Evolutionary conservation across 306 rosid genomes (phyloP), one percentile per base, ranked within the genome.

Genomic region (Datisca glomerata): DNA sequence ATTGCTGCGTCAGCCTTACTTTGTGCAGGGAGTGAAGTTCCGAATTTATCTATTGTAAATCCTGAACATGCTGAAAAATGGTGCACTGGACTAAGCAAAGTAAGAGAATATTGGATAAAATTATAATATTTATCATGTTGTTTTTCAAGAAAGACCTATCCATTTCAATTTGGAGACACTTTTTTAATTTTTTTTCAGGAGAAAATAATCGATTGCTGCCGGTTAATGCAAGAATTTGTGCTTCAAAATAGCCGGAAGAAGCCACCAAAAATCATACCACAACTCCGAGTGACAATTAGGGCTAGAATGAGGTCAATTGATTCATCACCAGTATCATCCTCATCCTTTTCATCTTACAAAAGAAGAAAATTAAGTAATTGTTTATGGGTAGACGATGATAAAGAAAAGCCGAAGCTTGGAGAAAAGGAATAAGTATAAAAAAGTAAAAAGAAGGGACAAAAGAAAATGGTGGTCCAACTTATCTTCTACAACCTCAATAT

Each of bases 71-170:
- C 94, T 17, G 92, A 78, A 57, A 77, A 81, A 18, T 91, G 98
- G 98, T 91, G 98, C 51, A 80, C 65, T 49, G 98, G 98, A 41
- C 68, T 91, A 20, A 74, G 67, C 73, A 91, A 91, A 73, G 98
- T 91, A 79, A 66, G 96, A 55, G 37, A 32, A 20, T 37, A 13
- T 39, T 41, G 45, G 36, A 50, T 51, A n/a, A n/a, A n/a, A n/a
- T n/a, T n/a, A n/a, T 24, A 45, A 33, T 21, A 21, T 14, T 20
- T 11, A 7, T 17, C 40, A 18, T 22, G 21, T 35, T 31, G 16
- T 25, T 15, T 36, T 7, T 14, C 23, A 13, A 47, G 2, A 22
- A 7, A 5, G 18, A 16, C 16, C 15, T 12, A 48, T 31, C 38
- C 52, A 53, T 24, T 22, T 10, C 41, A 51, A 41, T 36, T 24